Evolutionary conservation across 164 flowering plant species (phyloP), one percentile per base, ranked within the genome.

Genomic region (Vitis cinerea): DNA sequence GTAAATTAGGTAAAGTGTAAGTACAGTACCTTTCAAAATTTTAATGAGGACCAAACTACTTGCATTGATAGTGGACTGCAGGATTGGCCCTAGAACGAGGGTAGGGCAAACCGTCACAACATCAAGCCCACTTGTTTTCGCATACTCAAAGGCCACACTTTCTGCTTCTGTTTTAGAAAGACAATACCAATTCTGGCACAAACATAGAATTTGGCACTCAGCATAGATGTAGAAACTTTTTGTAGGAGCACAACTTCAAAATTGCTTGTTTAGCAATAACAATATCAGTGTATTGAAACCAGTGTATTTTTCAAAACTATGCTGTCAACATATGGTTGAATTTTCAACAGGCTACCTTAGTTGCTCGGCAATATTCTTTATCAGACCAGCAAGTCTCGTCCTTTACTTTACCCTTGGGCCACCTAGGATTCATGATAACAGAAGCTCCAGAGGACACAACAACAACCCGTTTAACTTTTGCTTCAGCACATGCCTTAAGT

Each of bases 381-480:
- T 82, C 83, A 19, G 88, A 84, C 91, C 91, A 87, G 56, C 83
- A 83, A 63, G 70, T 51, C 50, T 88, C 90, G 52, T 88, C 85
- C 72, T 51, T 79, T 29, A 72, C 75, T 63, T 72, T 65, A 71
- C 56, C 79, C 69, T 74, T 72, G 16, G 81, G 84, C 83, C 83
- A 78, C 10, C 55, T 70, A 6, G 90, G 90, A 47, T 78, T 83
- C 81, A 77, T 10, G 19, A 8, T 0, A 10, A 82, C 67, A 17
- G 90, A 86, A 51, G 75, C 83, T 4, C 44, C 62, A 73, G 87
- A 84, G n/a, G 90, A 84, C 47, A 84, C 87, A 49, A 73, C 52
- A 17, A 86, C 84, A 13, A 83, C 85, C 37, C 87, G 76, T 60
- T 81, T 79, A 15, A 83, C 84, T 50, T 75, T 83, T 11, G 81